A percentile compares a stretch with the other conserved stretches of the same genome.
These are phyloP conservation scores for Leucoagaricus sp. DNA, from an alignment of 1,284 basidiomycete species.

Conservation along the genomic window DNA sequence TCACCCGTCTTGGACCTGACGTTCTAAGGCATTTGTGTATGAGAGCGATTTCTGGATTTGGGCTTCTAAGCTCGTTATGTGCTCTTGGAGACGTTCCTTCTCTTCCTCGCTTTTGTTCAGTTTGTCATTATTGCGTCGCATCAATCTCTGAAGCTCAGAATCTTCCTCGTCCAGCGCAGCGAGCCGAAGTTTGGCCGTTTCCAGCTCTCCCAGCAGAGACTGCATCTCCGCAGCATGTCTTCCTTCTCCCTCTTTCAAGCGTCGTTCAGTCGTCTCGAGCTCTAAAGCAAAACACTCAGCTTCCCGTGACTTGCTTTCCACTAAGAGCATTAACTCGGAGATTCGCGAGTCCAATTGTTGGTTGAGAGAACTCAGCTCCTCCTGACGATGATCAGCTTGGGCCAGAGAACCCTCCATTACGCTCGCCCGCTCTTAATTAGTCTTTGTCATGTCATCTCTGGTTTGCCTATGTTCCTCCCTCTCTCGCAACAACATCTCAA, in stretches of 20 bases:
- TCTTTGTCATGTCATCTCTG: not conserved
- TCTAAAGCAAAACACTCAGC: conserved; percentile 8
- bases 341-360: not conserved
- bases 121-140: conserved; percentile 26
- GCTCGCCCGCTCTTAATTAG: conserved; percentile 13
- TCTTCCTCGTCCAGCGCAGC: conserved; percentile 29
- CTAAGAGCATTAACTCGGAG: not conserved
- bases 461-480: not conserved
- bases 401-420: conserved; percentile 10
- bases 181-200: conserved; percentile 9
- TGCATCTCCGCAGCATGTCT: conserved; percentile 1
- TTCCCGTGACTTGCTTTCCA: not conserved
- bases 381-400: conserved; percentile 5
- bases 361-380: conserved; percentile 12
- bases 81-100: conserved; percentile 48
- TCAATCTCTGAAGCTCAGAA: conserved; percentile 22
- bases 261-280: conserved; percentile 9
- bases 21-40: conserved; percentile 59
- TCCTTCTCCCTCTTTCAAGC: conserved; percentile 4
- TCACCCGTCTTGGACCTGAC: conserved; percentile 60
- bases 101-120: conserved; percentile 45
- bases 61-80: conserved; percentile 59
- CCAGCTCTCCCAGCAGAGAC: not conserved
- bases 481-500: conserved; percentile 2
- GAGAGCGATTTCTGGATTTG: conserved; percentile 65